phyloP scores from a whole-genome alignment of 768 basidiomycete species.

The Tylopilus sp. region DNA sequence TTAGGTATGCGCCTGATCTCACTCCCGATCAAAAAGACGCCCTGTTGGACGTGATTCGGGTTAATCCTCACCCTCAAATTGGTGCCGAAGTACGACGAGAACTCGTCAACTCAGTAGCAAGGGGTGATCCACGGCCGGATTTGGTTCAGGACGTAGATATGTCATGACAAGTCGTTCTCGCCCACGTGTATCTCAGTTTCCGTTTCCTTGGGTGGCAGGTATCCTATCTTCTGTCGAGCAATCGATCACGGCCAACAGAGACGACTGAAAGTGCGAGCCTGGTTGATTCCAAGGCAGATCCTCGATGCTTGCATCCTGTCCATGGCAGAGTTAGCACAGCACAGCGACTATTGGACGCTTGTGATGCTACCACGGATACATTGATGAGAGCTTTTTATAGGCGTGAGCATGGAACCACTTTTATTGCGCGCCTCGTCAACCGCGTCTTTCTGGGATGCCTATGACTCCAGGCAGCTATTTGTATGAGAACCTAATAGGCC shows the following conservation, averaged over 20 bases:
- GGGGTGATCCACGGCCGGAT: slow-evolving; percentile 74
- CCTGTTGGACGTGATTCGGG: slow-evolving; percentile 87
- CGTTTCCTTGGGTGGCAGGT: neutral
- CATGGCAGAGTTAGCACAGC: too few relatives aligned
- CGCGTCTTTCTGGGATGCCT: too few relatives aligned
- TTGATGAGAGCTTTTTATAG: too few relatives aligned
- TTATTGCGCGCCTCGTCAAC: too few relatives aligned
- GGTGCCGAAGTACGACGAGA: slow-evolving; percentile 88
- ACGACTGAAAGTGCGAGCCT: neutral
- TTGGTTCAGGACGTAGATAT: slow-evolving; percentile 66
- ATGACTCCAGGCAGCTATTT: too few relatives aligned
- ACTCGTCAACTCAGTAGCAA: slow-evolving; percentile 78
- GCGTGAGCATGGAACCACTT: too few relatives aligned
- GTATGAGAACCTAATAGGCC: too few relatives aligned
- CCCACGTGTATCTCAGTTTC: neutral
- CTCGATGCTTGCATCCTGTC: too few relatives aligned
- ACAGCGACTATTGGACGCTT: too few relatives aligned
- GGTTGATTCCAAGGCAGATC: too few relatives aligned
- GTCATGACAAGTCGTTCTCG: slow-evolving; percentile 33
- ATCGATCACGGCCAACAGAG: too few relatives aligned
- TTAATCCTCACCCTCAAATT: slow-evolving; percentile 84
- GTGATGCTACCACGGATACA: too few relatives aligned
- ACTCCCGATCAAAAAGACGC: slow-evolving; percentile 98
- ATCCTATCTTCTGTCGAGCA: neutral
- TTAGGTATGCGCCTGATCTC: slow-evolving; percentile 88